Evolutionary conservation across 2,329 filamentous ascomycete genomes (phyloP).

Genomic region (Dothideomycetes sp.): DNA sequence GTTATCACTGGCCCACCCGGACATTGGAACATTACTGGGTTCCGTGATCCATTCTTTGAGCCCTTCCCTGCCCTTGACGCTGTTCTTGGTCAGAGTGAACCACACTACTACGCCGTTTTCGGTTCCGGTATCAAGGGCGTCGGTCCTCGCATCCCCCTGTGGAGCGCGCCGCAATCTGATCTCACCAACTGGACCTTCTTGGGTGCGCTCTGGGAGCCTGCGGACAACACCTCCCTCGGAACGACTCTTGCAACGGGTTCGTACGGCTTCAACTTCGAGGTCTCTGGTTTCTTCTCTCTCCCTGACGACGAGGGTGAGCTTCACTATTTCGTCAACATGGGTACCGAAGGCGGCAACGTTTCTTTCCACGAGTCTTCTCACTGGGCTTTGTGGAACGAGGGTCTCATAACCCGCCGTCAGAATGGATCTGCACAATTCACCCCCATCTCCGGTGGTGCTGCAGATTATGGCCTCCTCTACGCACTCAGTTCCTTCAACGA

Average conservation of each 20-base stretch:
- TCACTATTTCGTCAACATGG: conserved; percentile 34
- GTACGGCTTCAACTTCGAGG: conserved; percentile 38
- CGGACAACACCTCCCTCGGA: conserved; percentile 29
- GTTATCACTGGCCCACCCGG: conserved; percentile 31
- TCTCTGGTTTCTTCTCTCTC: conserved; percentile 36
- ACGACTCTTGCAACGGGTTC: conserved; percentile 31
- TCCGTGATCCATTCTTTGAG: conserved; percentile 27
- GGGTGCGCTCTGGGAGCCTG: conserved; percentile 35
- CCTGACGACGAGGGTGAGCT: conserved; percentile 30
- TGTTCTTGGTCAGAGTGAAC: conserved; percentile 28
- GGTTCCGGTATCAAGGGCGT: conserved; percentile 37
- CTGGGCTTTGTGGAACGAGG: conserved; percentile 37
- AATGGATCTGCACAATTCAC: conserved; percentile 35
- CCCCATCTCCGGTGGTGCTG: conserved; percentile 31
- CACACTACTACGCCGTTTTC: conserved; percentile 35
- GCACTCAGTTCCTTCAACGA: conserved; percentile 37
- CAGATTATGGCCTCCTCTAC: conserved; percentile 34
- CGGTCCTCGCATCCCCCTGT: conserved; percentile 36
- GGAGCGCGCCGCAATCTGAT: conserved; percentile 32
- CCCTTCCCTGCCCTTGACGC: conserved; percentile 24
- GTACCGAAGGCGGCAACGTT: conserved; percentile 33
- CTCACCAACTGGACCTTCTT: conserved; percentile 37
- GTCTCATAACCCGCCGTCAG: conserved; percentile 27
- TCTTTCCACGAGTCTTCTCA: conserved; percentile 28
- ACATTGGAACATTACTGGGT: conserved; percentile 34